phyloP scores from a whole-genome alignment of 768 basidiomycete genomes.

The Trametes sanguinea region DNA sequence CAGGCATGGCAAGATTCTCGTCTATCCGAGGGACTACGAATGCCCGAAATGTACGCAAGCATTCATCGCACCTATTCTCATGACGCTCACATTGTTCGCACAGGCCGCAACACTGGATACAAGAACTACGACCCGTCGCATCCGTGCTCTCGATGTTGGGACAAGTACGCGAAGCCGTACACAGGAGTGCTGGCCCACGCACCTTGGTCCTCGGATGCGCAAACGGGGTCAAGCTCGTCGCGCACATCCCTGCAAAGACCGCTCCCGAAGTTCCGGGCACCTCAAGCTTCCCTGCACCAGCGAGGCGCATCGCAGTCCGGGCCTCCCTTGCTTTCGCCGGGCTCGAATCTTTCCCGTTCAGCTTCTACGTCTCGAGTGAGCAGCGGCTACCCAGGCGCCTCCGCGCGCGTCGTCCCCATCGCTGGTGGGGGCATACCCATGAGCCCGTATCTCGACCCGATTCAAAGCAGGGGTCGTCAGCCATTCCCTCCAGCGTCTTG shows the following conservation, averaged over 20 bases:
- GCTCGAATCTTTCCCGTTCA: conserved; percentile 4
- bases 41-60: conserved; percentile 66
- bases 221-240: background rate
- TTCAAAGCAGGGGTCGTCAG: background rate
- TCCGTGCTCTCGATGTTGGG: conserved; percentile 78
- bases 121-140: conserved; percentile 65
- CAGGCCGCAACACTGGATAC: conserved; percentile 77
- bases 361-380: conserved; percentile 15
- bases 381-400: conserved; percentile 20
- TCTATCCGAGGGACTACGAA: conserved; percentile 64
- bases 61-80: background rate
- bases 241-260: conserved; percentile 24
- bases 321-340: background rate
- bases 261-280: conserved; percentile 26
- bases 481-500: conserved; percentile 18
- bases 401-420: conserved; percentile 25
- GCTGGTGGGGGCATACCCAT: conserved; percentile 26
- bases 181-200: conserved; percentile 60
- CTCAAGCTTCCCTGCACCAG: conserved; percentile 16
- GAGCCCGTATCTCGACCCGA: conserved; percentile 23
- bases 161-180: conserved; percentile 63
- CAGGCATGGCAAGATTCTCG: conserved; percentile 58
- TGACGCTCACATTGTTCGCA: background rate
- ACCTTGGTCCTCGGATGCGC: conserved; percentile 34
- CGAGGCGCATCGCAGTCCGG: conserved; percentile 6